phyloP scores from a whole-genome alignment of 2,329 filamentous ascomycete species.

The Amesomyces nigricolor region DNA sequence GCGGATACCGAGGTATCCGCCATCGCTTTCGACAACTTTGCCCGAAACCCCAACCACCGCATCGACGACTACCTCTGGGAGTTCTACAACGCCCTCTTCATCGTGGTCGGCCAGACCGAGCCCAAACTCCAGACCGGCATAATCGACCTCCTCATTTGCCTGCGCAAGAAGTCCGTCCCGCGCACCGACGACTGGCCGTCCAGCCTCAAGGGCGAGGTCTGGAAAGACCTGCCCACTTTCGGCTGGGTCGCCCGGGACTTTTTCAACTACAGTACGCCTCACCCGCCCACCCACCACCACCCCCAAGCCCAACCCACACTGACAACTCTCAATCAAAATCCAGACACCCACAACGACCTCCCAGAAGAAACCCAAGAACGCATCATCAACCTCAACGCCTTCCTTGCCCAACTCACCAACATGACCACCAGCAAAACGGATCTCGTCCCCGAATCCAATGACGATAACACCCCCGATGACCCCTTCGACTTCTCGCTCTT shows the following conservation, averaged over 20 bases:
- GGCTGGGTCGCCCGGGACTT: slow-evolving; percentile 26
- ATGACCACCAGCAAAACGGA: neutral
- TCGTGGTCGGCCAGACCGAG: slow-evolving; percentile 22
- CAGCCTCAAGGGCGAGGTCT: slow-evolving; percentile 23
- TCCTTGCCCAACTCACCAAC: slow-evolving; percentile 28
- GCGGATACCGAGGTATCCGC: no score
- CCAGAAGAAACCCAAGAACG: slow-evolving; percentile 12
- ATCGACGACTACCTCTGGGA: slow-evolving; percentile 24
- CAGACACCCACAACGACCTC: slow-evolving; percentile 20
- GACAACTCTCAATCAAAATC: neutral
- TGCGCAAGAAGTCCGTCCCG: slow-evolving; percentile 18
- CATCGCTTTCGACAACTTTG: no score
- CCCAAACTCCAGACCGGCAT: slow-evolving; percentile 23
- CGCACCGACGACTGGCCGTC: slow-evolving; percentile 22
- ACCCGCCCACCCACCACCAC: no score
- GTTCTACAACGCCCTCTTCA: slow-evolving; percentile 24
- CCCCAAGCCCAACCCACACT: no score
- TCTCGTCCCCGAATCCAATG: no score
- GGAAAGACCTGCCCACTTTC: slow-evolving; percentile 29
- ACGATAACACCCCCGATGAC: neutral
- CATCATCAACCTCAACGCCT: slow-evolving; percentile 21
- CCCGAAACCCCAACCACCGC: no score
- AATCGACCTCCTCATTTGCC: slow-evolving; percentile 23
- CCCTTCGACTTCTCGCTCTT: slow-evolving; percentile 28
- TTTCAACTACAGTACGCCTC: slow-evolving; percentile 28